Base-by-base conservation (phyloP, 148 eudicot species). In the Euryodendron excelsum region DNA sequence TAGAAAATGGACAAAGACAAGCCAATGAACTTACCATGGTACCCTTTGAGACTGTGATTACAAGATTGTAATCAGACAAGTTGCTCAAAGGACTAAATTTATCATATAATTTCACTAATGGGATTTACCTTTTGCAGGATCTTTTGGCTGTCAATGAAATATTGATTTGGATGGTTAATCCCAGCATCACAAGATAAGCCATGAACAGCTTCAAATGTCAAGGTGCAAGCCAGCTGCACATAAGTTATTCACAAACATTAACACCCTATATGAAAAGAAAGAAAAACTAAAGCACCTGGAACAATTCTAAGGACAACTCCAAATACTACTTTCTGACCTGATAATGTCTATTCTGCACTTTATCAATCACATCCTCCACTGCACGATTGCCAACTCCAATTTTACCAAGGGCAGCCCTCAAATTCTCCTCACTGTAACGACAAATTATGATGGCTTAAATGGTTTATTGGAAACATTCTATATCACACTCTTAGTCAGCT, bases 81-180 rank as follows among this genome's bases (percentile, higher is more conserved):
- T 74, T 37, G 65, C 50, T 28, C 14, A 4, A 7, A 25, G 50
- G 12, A 21, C 17, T 56, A 34, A 59, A 74, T 0, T 52, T 34
- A 59, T 74, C n/a, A 5, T 31, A 14, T 39, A 45, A 76, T 47
- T 44, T 62, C 30, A 17, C 17, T 61, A 59, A 9, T 4, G 44
- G n/a, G 9, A 36, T 52, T 58, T 87, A 89, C 94, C 92, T 81
- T 86, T 79, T 90, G 83, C 72, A 89, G 70, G 77, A 89, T 80
- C 78, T 83, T 95, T 82, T 88, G 90, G 86, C 97, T 93, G 69
- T 91, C 97, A 83, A 75, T 88, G 82, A 91, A 93, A 81, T 91
- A 93, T 78, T 91, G 97, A 76, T 93, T 93, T 75, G 96, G 98
- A 88, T 93, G 96, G 80, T 93, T 95, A 39, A 95, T 91, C 71